Base-by-base conservation (phyloP, 2,329 filamentous ascomycete genomes). In the Xylaria sp. region DNA sequence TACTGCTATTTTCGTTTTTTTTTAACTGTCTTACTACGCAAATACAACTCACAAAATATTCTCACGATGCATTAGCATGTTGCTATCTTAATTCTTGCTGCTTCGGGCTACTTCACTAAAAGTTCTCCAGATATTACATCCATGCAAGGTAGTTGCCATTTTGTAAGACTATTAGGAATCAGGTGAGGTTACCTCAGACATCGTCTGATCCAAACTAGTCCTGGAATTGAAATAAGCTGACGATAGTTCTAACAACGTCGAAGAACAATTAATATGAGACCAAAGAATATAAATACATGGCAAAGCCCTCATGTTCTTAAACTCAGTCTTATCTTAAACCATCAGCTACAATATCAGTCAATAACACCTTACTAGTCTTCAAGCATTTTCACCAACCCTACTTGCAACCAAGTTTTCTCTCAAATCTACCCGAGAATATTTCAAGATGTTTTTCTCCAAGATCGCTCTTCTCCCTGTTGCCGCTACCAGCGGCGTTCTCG, bases 361-460 rank as follows among this genome's bases (percentile, higher is more conserved):
- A n/a, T n/a, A 22, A 22, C 42, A 25, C n/a, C 1, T 20, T 38
- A 54, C 10, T 10, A 54, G 11, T 10, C 10, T 7, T 6, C 33
- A 38, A 25, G 20, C 10, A 11, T 25, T 11, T 54, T 39, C 7
- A 22, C 55, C 29, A 36, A 58, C 36, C 22, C 29, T 5, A 2
- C 9, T 29, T 11, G 15, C 11, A 47, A n/a, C n/a, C n/a, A 1
- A 47, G 47, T n/a, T 36, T 33, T 17, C 31, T 1, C 27, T 39
- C 31, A 0, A 38, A 36, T n/a, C 22, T 13, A 13, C 5, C 42
- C 29, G 7, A 47, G 13, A 10, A 25, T 0, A 25, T 17, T 4
- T 58, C 42, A 38, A 47, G 25, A 39, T 60, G 56, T 50, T 39
- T 20, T 60, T 60, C 56, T 50, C 56, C 4, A 50, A 60, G 17